Evolutionary conservation across 2,329 filamentous ascomycete genomes (phyloP).

Genomic region (Macrophomina phaseolina): DNA sequence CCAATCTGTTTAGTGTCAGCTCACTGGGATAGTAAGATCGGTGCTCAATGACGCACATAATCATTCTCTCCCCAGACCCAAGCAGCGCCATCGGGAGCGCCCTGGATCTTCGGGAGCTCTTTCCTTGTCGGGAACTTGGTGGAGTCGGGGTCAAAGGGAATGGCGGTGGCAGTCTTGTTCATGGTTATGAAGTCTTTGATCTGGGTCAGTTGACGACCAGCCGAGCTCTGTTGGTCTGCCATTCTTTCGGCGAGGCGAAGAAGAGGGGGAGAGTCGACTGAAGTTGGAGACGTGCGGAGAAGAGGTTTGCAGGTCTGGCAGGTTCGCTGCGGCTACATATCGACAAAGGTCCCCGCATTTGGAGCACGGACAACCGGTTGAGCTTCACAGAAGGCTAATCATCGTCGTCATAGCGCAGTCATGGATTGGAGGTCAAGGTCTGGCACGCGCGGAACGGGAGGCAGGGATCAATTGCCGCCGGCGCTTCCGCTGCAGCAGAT

Average conservation of each 20-base stretch:
- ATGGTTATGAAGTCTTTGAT: slow-evolving; percentile 53
- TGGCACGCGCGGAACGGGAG: not conserved
- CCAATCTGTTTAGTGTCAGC: slow-evolving; percentile 45
- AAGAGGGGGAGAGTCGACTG: not conserved
- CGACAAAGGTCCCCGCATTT: slow-evolving; percentile 5
- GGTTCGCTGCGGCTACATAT: not conserved
- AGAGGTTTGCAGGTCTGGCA: not conserved
- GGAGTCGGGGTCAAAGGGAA: slow-evolving; percentile 62
- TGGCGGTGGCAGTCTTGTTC: slow-evolving; percentile 53
- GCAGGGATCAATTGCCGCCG: not conserved
- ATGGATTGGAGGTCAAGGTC: slow-evolving; percentile 1
- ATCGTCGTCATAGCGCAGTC: not conserved
- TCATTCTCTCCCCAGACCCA: slow-evolving; percentile 68
- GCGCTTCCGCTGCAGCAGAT: not conserved
- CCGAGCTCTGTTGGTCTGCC: slow-evolving; percentile 42
- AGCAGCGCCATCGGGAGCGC: slow-evolving; percentile 61
- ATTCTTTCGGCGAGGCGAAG: slow-evolving; percentile 32
- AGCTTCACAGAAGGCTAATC: not conserved
- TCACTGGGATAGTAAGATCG: not conserved
- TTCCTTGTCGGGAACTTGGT: slow-evolving; percentile 59
- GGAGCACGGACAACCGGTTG: slow-evolving; percentile 6
- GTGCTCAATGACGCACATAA: slow-evolving; percentile 42
- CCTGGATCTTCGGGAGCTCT: slow-evolving; percentile 58
- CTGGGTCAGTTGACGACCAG: slow-evolving; percentile 47
- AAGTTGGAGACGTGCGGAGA: slow-evolving; percentile 2